Evolutionary conservation across 805 yeast species (phyloP).

Genomic region (Isabelozyma gotoi): DNA sequence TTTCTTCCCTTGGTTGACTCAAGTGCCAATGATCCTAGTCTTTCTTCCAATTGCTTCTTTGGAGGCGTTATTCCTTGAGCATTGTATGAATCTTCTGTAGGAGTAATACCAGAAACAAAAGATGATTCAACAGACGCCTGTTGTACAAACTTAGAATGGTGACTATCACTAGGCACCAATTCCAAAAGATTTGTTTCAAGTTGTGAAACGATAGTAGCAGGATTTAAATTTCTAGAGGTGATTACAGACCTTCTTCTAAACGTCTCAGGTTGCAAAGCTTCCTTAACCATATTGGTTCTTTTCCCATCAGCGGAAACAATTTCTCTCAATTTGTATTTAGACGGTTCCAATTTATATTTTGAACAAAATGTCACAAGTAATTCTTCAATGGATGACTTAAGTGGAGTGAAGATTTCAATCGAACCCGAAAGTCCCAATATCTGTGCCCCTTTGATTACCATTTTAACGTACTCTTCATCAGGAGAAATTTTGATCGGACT

Average conservation of each 20-base stretch:
- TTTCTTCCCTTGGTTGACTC: slow-evolving; percentile 4
- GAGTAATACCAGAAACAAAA: slow-evolving; percentile 26
- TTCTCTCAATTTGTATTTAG: slow-evolving; percentile 24
- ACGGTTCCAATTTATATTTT: slow-evolving; percentile 24
- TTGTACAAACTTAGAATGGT: not conserved
- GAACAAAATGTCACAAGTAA: slow-evolving; percentile 27
- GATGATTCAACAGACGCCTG: slow-evolving; percentile 6
- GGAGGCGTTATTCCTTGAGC: slow-evolving; percentile 23
- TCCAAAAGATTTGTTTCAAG: slow-evolving; percentile 15
- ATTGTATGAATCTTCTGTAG: slow-evolving; percentile 21
- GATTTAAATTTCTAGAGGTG: not conserved
- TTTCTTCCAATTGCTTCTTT: slow-evolving; percentile 16
- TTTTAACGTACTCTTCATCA: slow-evolving; percentile 9
- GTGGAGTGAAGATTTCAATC: not conserved
- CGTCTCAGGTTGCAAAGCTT: not conserved
- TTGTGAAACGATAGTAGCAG: slow-evolving; percentile 5
- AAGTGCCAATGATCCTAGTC: slow-evolving; percentile 6
- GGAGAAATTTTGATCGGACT: slow-evolving; percentile 13
- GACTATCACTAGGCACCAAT: slow-evolving; percentile 14
- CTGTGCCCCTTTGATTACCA: slow-evolving; percentile 7
- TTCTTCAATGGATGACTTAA: slow-evolving; percentile 16
- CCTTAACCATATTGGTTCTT: not conserved
- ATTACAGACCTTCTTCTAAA: not conserved
- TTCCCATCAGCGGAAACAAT: slow-evolving; percentile 6
- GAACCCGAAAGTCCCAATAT: not conserved